Evolutionary conservation across 1,284 basidiomycete species (phyloP).

Genomic region (Somion occarium): DNA sequence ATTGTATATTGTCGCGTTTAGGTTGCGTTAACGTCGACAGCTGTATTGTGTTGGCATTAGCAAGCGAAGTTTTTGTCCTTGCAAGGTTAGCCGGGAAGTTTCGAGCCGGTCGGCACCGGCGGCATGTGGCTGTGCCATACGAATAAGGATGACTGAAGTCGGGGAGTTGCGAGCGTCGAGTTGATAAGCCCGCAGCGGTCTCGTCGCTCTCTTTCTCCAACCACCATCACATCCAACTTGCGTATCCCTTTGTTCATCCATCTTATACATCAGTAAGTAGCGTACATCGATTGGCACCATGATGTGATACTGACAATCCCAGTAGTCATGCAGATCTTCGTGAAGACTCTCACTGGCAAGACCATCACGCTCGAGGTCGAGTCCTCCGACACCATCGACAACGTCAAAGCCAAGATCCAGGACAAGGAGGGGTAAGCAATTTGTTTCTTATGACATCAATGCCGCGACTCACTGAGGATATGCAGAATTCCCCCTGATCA

Average conservation of each 20-base stretch:
- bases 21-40: too few relatives aligned
- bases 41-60: too few relatives aligned
- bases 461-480: conserved; percentile 36
- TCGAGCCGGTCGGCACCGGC: neutral
- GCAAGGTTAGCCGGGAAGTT: neutral
- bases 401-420: conserved; percentile 75
- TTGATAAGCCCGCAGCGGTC: conserved; percentile 20
- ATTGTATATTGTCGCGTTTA: too few relatives aligned
- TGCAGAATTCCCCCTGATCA: conserved; percentile 76
- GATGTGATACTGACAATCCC: neutral
- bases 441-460: conserved; percentile 11
- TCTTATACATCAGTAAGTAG: conserved; percentile 2
- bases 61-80: too few relatives aligned
- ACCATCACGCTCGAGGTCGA: conserved; percentile 24
- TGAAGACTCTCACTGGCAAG: conserved; percentile 28
- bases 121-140: neutral
- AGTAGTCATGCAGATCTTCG: conserved; percentile 27
- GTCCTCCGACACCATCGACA: conserved; percentile 78
- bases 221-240: conserved; percentile 20
- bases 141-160: neutral
- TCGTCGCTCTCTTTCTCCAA: conserved; percentile 17
- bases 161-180: neutral
- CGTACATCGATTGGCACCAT: conserved; percentile 7
- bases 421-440: conserved; percentile 64
- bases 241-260: conserved; percentile 6